phyloP scores from a whole-genome alignment of 2,329 filamentous ascomycete genomes.

The Xylaria sp. region DNA sequence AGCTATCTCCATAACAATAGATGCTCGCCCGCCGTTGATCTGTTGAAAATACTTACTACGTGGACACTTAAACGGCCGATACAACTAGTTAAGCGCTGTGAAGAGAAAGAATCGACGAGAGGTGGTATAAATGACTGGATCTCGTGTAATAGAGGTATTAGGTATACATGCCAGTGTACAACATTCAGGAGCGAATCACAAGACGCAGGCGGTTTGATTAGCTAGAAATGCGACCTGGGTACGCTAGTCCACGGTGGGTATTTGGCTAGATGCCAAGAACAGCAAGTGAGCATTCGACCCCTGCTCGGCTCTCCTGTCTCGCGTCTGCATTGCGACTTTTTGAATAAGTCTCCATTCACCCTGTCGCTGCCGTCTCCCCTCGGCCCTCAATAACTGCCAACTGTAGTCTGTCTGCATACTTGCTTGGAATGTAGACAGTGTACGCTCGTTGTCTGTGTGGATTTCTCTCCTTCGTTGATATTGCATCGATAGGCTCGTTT shows the following conservation, averaged over 20 bases:
- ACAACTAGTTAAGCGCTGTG: no score
- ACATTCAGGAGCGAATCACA: not conserved
- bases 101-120: not conserved
- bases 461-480: conserved; percentile 26
- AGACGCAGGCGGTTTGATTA: conserved; percentile 16
- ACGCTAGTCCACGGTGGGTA: conserved; percentile 3
- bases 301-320: conserved; percentile 25
- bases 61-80: no score
- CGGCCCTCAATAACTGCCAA: conserved; percentile 23
- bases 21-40: no score
- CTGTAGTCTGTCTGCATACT: not conserved
- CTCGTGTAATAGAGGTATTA: not conserved
- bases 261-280: conserved; percentile 17
- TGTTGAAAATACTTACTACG: no score
- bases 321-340: conserved; percentile 8
- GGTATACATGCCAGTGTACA: not conserved
- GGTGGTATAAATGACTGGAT: not conserved
- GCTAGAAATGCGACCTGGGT: conserved; percentile 1
- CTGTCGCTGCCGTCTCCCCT: conserved; percentile 24
- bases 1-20: no score
- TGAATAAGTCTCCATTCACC: conserved; percentile 13
- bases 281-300: conserved; percentile 16
- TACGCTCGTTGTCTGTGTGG: not conserved
- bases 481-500: conserved; percentile 13
- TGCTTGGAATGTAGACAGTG: not conserved